Evolutionary conservation across 768 basidiomycete genomes (phyloP), one percentile per base, ranked within the genome.

Genomic region (Trametes maxima): DNA sequence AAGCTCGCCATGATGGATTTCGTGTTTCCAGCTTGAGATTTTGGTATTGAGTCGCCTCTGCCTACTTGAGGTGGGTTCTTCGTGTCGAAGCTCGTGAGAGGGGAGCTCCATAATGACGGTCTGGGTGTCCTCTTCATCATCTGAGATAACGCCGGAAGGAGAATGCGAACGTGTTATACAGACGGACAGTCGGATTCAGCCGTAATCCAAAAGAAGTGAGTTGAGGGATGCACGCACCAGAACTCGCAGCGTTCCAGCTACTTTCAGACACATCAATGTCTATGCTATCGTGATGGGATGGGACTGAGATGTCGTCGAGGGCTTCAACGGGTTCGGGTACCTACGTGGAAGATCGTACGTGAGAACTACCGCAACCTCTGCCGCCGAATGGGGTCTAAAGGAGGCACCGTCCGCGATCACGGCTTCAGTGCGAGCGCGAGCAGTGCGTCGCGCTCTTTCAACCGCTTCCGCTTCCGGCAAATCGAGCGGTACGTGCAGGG

Each of bases 311-410:
- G 47, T 42, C 35, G 2, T 44, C 52, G n/a, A 7, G 2, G 25
- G 48, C 33, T 25, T 64, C 21, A 52, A 78, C 66, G 57, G 79
- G 75, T 71, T 80, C 80, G 39, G 77, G 73, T 37, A 79, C 76
- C 80, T 82, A 77, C 74, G 66, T 67, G 45, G 50, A 60, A 66
- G 46, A 59, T 60, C 25, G 55, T 42, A 40, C 47, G 63, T 69
- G 46, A 67, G 75, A 65, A 45, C 57, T 36, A 14, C 21, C 33
- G 28, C 13, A 43, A 25, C 12, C 8, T 37, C 24, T 22, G 7
- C 22, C 6, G 33, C 24, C 40, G 40, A 44, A 52, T 44, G 14
- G 24, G 28, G 28, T 8, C 4, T 47, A 47, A 33, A 44, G 19
- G 28, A 4, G 36, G 24, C 25, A 44, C 33, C 37, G 13, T 51